Conservation (phyloP, 2,329 filamentous ascomycete genomes). For the Penicillium corylophilum region DNA sequence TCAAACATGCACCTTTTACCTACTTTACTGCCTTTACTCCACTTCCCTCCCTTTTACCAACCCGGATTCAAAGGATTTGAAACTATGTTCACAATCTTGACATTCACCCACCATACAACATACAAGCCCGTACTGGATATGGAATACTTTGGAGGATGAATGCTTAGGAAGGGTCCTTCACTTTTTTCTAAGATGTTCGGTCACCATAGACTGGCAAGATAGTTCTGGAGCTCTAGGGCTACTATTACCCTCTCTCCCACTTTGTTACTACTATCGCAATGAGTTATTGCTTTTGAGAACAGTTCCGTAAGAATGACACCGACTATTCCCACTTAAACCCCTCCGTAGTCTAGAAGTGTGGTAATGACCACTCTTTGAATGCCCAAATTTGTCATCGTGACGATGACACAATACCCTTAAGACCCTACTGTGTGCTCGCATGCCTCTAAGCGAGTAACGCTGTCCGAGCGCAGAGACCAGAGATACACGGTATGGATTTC, state of each 20-base stretch:
- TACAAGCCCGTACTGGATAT: slow-evolving; percentile 12
- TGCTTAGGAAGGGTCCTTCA: slow-evolving; percentile 11
- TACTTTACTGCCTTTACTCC: too few relatives aligned
- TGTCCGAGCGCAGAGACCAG: neutral
- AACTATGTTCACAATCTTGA: neutral
- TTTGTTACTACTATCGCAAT: neutral
- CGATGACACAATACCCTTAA: neutral
- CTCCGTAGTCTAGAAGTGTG: neutral
- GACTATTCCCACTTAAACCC: neutral
- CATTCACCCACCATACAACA: slow-evolving; percentile 1
- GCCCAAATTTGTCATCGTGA: slow-evolving; percentile 3
- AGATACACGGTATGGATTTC: neutral
- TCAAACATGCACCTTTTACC: neutral
- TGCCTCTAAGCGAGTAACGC: neutral
- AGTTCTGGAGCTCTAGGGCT: slow-evolving; percentile 21
- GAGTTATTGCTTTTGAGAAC: neutral
- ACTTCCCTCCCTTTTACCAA: neutral
- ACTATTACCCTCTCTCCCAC: slow-evolving; percentile 19
- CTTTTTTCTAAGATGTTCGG: slow-evolving; percentile 15
- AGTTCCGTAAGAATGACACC: slow-evolving; percentile 5
- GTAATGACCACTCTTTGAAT: neutral
- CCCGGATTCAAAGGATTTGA: too few relatives aligned
- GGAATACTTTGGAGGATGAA: slow-evolving; percentile 5
- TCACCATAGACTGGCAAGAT: slow-evolving; percentile 16
- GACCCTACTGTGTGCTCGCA: neutral